A percentile compares a stretch with the other conserved stretches of the same genome.
Evolutionary conservation across 305 asterid species (phyloP).

Genomic region (Plantago rigida): DNA sequence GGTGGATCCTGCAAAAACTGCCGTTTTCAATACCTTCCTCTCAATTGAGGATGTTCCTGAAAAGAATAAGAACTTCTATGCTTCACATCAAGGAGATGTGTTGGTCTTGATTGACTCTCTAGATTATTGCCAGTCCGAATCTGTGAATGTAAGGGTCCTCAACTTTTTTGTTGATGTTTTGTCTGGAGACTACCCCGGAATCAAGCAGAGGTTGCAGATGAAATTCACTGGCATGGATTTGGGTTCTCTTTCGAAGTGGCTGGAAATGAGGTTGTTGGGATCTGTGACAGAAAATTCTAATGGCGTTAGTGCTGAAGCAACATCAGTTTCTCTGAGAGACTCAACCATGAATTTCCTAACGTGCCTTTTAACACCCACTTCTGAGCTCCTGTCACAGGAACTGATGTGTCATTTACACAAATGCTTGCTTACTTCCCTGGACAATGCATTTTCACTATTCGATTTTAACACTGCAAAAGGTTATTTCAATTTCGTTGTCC

Average conservation of each 20-base stretch:
- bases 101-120: conserved; percentile 73
- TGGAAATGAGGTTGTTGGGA: conserved; percentile 76
- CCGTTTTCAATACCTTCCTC: conserved; percentile 48
- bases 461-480: conserved; percentile 54
- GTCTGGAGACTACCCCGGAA: conserved; percentile 50
- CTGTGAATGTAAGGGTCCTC: conserved; percentile 65
- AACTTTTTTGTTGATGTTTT: conserved; percentile 70
- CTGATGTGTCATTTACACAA: conserved; percentile 59
- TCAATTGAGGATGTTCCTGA: conserved; percentile 51
- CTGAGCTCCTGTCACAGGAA: conserved; percentile 43
- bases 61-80: conserved; percentile 43
- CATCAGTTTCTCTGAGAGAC: conserved; percentile 64
- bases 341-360: conserved; percentile 61
- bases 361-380: conserved; percentile 47
- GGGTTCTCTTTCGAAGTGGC: conserved; percentile 64
- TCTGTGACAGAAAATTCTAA: conserved; percentile 39
- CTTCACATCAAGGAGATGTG: conserved; percentile 55
- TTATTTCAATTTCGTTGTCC: conserved; percentile 62
- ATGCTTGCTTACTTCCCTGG: conserved; percentile 73
- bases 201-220: conserved; percentile 56
- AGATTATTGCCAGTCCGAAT: conserved; percentile 63
- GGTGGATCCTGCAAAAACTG: conserved; percentile 44
- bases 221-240: conserved; percentile 66
- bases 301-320: conserved; percentile 44
- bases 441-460: conserved; percentile 63